phyloP scores from a whole-genome alignment of 768 basidiomycete species.

The Boletus rex-veris region DNA sequence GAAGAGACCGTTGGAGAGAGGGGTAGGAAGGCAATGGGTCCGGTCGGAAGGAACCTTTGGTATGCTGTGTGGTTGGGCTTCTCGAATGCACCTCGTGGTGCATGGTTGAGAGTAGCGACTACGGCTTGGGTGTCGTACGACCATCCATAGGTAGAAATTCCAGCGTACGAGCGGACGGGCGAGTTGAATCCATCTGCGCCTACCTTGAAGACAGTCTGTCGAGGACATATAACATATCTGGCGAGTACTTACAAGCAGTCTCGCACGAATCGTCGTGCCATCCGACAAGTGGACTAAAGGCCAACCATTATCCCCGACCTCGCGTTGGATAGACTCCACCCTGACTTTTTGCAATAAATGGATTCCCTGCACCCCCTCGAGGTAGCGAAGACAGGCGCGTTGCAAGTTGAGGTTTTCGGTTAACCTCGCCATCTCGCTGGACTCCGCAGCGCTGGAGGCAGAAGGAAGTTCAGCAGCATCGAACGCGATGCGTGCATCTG shows the following conservation, averaged over 20 bases:
- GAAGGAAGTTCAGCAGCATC: conserved; percentile 44
- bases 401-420: conserved; percentile 95
- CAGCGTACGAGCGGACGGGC: conserved; percentile 82
- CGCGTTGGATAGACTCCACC: conserved; percentile 63
- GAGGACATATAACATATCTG: not conserved
- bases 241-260: conserved; percentile 60
- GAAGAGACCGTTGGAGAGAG: conserved; percentile 76
- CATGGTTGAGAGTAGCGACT: conserved; percentile 83
- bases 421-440: conserved; percentile 68
- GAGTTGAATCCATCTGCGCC: conserved; percentile 97
- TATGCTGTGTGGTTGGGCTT: conserved; percentile 77
- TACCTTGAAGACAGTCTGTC: conserved; percentile 45
- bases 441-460: conserved; percentile 26
- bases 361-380: conserved; percentile 51
- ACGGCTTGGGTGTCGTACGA: conserved; percentile 85
- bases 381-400: conserved; percentile 67
- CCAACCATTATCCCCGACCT: conserved; percentile 60
- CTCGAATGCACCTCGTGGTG: conserved; percentile 59
- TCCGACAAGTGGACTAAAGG: conserved; percentile 74
- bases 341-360: conserved; percentile 68
- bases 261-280: conserved; percentile 59
- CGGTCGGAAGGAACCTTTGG: conserved; percentile 92
- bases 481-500: conserved; percentile 75
- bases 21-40: conserved; percentile 94
- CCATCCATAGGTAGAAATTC: conserved; percentile 89